Evolutionary conservation across 495 filamentous ascomycete genomes (phyloP), one percentile per base, ranked within the genome.

Genomic region (Lasiosphaeria ovina): DNA sequence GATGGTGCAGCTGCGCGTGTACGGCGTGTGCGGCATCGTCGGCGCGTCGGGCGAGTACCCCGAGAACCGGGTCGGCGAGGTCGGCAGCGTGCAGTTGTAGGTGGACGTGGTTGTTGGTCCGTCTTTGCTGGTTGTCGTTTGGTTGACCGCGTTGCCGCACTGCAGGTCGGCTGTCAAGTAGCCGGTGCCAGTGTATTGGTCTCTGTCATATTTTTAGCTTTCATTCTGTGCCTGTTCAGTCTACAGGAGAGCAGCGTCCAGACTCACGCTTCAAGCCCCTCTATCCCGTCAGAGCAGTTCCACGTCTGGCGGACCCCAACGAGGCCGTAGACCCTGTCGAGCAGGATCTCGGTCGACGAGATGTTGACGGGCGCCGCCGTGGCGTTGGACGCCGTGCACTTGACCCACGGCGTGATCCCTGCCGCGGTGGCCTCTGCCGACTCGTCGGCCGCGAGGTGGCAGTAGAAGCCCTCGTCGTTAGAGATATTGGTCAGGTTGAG

Each of bases 1-100:
- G 14, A 70, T 62, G 8, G 81, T 84, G 64, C 80, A 78, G 58
- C 73, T 79, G 54, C 85, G 83, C 70, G 62, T 62, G 4, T 83
- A 81, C 31, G 72, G 74, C 47, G 66, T 74, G 32, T 89, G 87
- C 61, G 84, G 81, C 49, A 79, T 68, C 33, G 52, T 52, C 6
- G 67, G 72, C 12, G 68, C 61, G 0, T 64, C 47, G 76, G 71
- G 51, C 14, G 58, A 50, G 31, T 71, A 71, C 0, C 66, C 69
- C 32, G 66, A 62, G 6, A 67, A 55, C 3, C 57, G 44, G 32
- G 51, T 44, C 14, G 64, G 31, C 6, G 54, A 16, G 0, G 54
- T 2, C 3, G 55, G 34, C 7, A 69, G 59, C 10, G 49, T 57
- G 44, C 64, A 69, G 54, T 58, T 61, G 54, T 58, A 62, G 17